These are phyloP conservation scores for Colletotrichum horii DNA, from an alignment of 2,329 filamentous ascomycete genomes.

Conservation along the genomic window DNA sequence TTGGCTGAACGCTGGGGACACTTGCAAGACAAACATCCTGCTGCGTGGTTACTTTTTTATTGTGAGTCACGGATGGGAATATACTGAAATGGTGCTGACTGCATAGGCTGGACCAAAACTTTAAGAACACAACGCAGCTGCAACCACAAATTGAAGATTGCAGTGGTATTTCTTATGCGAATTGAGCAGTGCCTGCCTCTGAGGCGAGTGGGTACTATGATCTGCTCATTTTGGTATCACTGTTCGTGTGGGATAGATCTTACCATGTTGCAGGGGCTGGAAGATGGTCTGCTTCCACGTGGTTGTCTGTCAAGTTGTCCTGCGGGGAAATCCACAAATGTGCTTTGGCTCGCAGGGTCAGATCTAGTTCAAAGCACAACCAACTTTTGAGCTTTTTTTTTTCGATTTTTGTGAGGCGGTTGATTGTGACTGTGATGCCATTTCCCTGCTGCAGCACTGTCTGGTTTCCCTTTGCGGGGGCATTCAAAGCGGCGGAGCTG, in stretches of 20 bases:
- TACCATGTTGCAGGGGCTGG: neutral
- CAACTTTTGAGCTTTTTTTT: neutral
- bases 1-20: neutral
- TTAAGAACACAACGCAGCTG: neutral
- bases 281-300: neutral
- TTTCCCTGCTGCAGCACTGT: neutral
- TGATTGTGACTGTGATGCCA: rapidly evolving
- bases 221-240: neutral
- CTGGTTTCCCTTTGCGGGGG: neutral
- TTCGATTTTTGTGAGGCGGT: neutral
- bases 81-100: neutral
- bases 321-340: neutral
- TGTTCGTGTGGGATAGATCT: neutral
- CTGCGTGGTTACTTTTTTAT: neutral
- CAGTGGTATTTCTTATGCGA: neutral
- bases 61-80: neutral
- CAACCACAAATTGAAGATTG: neutral
- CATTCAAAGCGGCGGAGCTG: neutral
- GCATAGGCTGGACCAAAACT: neutral
- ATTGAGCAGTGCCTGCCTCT: neutral
- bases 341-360: neutral
- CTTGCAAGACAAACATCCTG: neutral
- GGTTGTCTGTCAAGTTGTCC: neutral
- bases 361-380: neutral
- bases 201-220: neutral